Base-by-base conservation (phyloP, 371 early-diverging fungal genomes). In the Coemansia sp. region DNA sequence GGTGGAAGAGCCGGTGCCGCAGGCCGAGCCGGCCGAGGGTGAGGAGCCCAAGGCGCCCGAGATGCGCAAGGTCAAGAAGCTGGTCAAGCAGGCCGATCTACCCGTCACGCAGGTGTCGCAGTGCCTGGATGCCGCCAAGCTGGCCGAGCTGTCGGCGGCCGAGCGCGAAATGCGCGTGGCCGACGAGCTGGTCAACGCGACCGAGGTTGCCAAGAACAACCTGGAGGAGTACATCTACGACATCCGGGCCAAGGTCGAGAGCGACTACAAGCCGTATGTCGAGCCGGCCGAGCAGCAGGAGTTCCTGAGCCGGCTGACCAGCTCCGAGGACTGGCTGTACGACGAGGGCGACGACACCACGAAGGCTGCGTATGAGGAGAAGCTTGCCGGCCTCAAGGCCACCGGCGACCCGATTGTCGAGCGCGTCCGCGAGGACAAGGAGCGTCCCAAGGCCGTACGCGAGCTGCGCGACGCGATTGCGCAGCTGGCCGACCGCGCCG, bases 141-240 rank as follows among this genome's bases (percentile, higher is more conserved):
- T 96, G 50, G 62, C 81, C 62, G 81, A 85, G 55, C 87, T 89
- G 78, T 78, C 81, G 53, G 91, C 91, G 73, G 72, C 78, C 70
- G 98, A 98, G 84, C 84, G 81, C 72, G 86, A 90, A 69, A 96
- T 98, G 96, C 78, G 81, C 54, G 75, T 89, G 16, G 76, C 86
- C 32, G 97, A 98, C 79, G 87, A 88, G 70, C 87, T 95, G 65
- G 93, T 98, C 41, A 83, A 87, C 51, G 96, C 94, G 68, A 96
- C 97, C 13, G 97, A 95, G 80, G 87, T 91, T 64, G 87, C 87
- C 79, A 90, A 92, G 83, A 98, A 98, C 85, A 85, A 91, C 35
- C 87, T 98, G 57, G 98, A 98, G 81, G 97, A 97, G 82, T 98
- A 95, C 81, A 93, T 96, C 58, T 98, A 98, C 81, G 94, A 96